phyloP scores from a whole-genome alignment of 768 basidiomycete genomes.

The Russula vinacea region DNA sequence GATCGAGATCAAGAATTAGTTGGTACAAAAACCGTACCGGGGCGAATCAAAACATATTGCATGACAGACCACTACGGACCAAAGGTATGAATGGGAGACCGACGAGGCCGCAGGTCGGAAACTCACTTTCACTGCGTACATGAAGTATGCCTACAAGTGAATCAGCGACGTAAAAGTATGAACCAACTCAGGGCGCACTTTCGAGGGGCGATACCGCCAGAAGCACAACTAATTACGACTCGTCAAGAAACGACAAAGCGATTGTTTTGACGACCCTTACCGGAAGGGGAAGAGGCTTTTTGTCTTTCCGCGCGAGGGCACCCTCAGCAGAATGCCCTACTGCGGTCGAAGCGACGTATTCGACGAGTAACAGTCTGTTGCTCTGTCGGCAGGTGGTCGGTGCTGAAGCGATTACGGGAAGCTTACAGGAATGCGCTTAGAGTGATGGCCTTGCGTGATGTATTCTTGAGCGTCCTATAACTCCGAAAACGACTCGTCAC shows the following conservation, averaged over 20 bases:
- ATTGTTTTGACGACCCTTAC: constrained; percentile 39
- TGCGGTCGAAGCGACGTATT: constrained; percentile 75
- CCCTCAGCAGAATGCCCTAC: constrained; percentile 57
- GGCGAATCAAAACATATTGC: constrained; percentile 80
- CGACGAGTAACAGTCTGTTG: constrained; percentile 69
- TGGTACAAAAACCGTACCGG: constrained; percentile 37
- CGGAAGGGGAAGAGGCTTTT: constrained; percentile 65
- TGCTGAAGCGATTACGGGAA: not conserved
- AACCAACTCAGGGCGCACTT: constrained; percentile 41
- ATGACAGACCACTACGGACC: constrained; percentile 76
- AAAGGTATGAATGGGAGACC: constrained; percentile 14
- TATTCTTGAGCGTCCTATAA: not conserved
- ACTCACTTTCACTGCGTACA: constrained; percentile 77
- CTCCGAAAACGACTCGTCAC: constrained; percentile 1
- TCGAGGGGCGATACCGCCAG: constrained; percentile 79
- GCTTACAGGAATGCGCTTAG: constrained; percentile 83
- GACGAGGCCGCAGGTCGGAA: not conserved
- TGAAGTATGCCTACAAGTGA: constrained; percentile 67
- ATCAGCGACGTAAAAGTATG: constrained; percentile 14
- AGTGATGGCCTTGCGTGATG: constrained; percentile 57
- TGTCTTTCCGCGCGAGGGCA: constrained; percentile 78
- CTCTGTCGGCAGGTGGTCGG: not conserved
- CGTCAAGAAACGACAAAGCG: not conserved
- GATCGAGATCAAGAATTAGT: not conserved
- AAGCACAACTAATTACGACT: constrained; percentile 59